These are phyloP conservation scores for Arbutus unedo DNA, from an alignment of 148 eudicot species.

Conservation along the genomic window DNA sequence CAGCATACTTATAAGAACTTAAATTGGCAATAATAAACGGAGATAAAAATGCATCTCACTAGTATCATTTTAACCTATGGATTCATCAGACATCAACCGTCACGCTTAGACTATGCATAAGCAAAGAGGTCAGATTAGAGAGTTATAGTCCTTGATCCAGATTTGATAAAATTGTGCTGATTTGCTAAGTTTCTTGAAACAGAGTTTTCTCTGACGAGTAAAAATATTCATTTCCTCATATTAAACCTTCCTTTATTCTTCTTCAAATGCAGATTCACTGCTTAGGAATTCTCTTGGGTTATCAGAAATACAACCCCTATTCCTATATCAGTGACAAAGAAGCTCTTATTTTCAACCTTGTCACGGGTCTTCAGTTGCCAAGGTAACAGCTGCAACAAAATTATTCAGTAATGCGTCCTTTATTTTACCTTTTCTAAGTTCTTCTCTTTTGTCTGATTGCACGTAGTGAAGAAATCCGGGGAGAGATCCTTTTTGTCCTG, in stretches of 20 bases:
- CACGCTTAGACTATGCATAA: background rate
- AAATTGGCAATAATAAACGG: too few relatives aligned
- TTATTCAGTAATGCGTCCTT: background rate
- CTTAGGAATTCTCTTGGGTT: conserved; percentile 78
- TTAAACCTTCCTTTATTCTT: background rate
- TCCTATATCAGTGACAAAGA: conserved; percentile 52
- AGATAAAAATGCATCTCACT: background rate
- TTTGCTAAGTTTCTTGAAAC: background rate
- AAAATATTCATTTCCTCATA: background rate
- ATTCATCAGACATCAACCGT: background rate
- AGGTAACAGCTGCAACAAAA: conserved; percentile 44
- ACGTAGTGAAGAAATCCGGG: conserved; percentile 83
- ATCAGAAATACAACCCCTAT: conserved; percentile 44
- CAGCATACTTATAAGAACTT: background rate
- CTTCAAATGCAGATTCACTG: conserved; percentile 73
- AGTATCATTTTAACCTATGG: background rate
- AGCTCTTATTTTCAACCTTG: conserved; percentile 65
- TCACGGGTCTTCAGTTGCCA: conserved; percentile 82
- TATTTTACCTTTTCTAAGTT: background rate
- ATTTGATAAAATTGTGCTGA: background rate
- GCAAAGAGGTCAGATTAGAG: background rate
- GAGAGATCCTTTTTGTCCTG: conserved; percentile 87
- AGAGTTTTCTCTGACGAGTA: background rate
- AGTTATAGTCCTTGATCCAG: background rate
- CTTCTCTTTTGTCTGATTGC: conserved; percentile 7